phyloP scores from a whole-genome alignment of 257 asterid species.

The Scutellaria galericulata region DNA sequence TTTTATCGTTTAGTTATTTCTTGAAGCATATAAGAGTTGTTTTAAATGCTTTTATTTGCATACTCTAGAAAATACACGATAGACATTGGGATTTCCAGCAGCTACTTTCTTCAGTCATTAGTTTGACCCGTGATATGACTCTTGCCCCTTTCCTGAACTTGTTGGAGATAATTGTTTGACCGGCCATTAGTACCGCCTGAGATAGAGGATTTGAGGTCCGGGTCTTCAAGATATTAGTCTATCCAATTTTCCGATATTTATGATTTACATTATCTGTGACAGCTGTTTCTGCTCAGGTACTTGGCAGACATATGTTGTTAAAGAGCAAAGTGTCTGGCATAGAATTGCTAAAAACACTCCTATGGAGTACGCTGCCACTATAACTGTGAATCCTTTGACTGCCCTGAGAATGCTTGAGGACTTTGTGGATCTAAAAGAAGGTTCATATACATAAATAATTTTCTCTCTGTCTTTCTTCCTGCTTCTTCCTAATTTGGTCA shows the following conservation, averaged over 20 bases:
- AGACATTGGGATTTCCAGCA: not conserved
- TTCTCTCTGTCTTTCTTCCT: constrained; percentile 22
- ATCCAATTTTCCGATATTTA: constrained; percentile 26
- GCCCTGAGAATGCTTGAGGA: constrained; percentile 95
- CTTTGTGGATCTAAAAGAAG: constrained; percentile 77
- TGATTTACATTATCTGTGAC: constrained; percentile 37
- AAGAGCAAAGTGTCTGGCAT: constrained; percentile 84
- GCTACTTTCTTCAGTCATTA: constrained; percentile 11
- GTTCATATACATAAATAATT: constrained; percentile 39
- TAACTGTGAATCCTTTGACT: constrained; percentile 88
- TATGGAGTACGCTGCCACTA: constrained; percentile 86
- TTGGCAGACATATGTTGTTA: constrained; percentile 94
- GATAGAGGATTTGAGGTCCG: constrained; percentile 12
- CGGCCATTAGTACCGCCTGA: constrained; percentile 4
- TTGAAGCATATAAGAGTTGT: constrained; percentile 9
- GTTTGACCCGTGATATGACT: not conserved
- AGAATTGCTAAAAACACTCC: constrained; percentile 75
- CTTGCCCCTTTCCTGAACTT: not conserved
- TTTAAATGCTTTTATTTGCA: constrained; percentile 6
- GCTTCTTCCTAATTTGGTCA: constrained; percentile 30
- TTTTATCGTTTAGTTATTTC: not conserved
- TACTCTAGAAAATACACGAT: constrained; percentile 7
- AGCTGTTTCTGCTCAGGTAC: constrained; percentile 66
- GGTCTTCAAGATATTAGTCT: constrained; percentile 6
- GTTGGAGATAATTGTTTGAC: constrained; percentile 22